These are phyloP conservation scores for Fusarium sacchari DNA, from an alignment of 2,329 filamentous ascomycete species.

Conservation along the genomic window DNA sequence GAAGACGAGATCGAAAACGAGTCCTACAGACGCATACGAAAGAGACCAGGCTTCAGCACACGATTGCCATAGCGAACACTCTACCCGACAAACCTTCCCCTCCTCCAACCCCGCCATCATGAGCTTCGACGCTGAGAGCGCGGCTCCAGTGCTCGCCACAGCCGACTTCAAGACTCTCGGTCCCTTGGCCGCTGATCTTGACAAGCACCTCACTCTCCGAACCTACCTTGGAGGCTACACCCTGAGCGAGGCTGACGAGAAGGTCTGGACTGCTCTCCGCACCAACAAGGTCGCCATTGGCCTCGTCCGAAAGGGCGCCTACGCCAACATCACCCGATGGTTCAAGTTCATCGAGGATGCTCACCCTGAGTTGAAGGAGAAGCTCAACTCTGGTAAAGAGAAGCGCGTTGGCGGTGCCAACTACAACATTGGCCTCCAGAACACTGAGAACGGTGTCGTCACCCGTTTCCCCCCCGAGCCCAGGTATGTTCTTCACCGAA, in stretches of 20 bases:
- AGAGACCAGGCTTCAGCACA: background rate
- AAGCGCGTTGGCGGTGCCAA: slow-evolving; percentile 82
- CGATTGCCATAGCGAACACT: background rate
- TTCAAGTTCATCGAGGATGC: slow-evolving; percentile 85
- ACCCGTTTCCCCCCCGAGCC: slow-evolving; percentile 95
- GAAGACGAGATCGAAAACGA: background rate
- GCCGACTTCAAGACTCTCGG: slow-evolving; percentile 83
- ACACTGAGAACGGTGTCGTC: slow-evolving; percentile 88
- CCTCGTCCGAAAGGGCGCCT: slow-evolving; percentile 80
- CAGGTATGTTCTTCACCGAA: slow-evolving; percentile 65
- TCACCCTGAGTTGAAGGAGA: slow-evolving; percentile 78
- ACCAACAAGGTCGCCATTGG: slow-evolving; percentile 86
- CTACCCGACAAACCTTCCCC: background rate
- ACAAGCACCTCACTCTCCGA: slow-evolving; percentile 87
- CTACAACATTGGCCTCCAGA: slow-evolving; percentile 88
- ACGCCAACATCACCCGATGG: slow-evolving; percentile 85
- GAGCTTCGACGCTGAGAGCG: slow-evolving; percentile 43
- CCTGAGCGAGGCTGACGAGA: slow-evolving; percentile 79
- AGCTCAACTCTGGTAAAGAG: slow-evolving; percentile 66
- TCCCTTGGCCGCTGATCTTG: slow-evolving; percentile 77
- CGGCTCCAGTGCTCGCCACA: slow-evolving; percentile 40
- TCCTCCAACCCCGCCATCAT: slow-evolving; percentile 30
- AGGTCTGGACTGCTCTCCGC: slow-evolving; percentile 84
- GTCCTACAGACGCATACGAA: background rate
- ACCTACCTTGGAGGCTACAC: slow-evolving; percentile 86